These are phyloP conservation scores for Debaryomycetaceae sp. DNA, from an alignment of 1,139 yeast species.

Conservation along the genomic window DNA sequence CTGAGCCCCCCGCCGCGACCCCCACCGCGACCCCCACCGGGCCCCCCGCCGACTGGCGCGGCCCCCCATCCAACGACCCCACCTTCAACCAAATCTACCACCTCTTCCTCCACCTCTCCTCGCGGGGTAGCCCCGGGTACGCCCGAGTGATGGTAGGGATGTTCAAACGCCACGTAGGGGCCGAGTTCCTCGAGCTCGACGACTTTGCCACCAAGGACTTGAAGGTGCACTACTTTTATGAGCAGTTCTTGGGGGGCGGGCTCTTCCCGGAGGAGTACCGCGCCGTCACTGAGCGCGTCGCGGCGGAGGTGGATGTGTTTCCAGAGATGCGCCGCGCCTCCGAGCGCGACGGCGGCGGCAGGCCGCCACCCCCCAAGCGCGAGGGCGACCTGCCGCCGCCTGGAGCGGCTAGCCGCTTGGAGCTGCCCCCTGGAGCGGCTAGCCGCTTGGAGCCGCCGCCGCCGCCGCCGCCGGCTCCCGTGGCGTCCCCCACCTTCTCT, in stretches of 20 bases:
- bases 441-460: no score
- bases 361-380: no score
- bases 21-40: not conserved
- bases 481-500: no score
- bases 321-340: constrained; percentile 13
- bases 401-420: no score
- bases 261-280: constrained; percentile 16
- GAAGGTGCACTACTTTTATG: constrained; percentile 16
- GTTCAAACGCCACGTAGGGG: constrained; percentile 20
- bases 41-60: constrained; percentile 7
- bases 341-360: no score
- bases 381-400: no score
- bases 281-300: constrained; percentile 13
- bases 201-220: constrained; percentile 16
- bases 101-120: constrained; percentile 18
- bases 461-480: no score
- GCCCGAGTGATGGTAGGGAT: constrained; percentile 19
- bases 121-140: constrained; percentile 12
- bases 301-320: constrained; percentile 11
- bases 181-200: constrained; percentile 22
- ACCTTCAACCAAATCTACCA: constrained; percentile 20
- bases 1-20: no score
- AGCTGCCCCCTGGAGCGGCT: no score
- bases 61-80: constrained; percentile 14
- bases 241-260: constrained; percentile 4